phyloP scores from a whole-genome alignment of 139 green algal genomes.

The Medakamo hakoo region DNA sequence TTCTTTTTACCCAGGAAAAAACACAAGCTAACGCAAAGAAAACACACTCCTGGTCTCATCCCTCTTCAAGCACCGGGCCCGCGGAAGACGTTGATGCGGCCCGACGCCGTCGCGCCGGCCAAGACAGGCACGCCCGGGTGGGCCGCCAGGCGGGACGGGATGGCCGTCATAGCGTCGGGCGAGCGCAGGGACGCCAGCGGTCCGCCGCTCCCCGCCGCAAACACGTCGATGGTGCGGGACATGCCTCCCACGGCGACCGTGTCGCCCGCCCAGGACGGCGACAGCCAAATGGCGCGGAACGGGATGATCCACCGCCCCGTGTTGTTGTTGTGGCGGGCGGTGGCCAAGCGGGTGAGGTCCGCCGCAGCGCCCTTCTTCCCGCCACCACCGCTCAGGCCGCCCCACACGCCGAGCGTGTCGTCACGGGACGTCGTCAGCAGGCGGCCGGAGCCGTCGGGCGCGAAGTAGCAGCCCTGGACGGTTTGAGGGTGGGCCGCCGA shows the following conservation, averaged over 20 bases:
- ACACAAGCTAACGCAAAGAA: too few relatives aligned
- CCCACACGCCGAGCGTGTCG: constrained; percentile 50
- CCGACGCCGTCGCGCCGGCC: neutral
- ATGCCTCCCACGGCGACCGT: neutral
- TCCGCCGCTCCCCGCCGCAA: neutral
- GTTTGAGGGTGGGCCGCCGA: constrained; percentile 22
- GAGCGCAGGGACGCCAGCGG: too few relatives aligned
- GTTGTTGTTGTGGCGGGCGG: constrained; percentile 41
- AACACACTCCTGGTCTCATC: too few relatives aligned
- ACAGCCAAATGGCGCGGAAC: constrained; percentile 25
- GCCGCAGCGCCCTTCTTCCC: constrained; percentile 8
- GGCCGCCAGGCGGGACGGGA: neutral
- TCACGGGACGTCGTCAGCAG: constrained; percentile 45
- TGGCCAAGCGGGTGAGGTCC: neutral
- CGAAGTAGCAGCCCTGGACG: constrained; percentile 48
- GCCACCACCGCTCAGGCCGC: too few relatives aligned
- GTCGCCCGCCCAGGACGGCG: neutral
- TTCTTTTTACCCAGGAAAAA: too few relatives aligned
- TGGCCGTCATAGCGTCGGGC: neutral
- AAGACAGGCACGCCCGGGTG: neutral
- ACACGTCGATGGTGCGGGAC: neutral
- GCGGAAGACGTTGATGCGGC: neutral
- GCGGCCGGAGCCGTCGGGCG: constrained; percentile 35
- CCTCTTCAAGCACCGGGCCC: too few relatives aligned
- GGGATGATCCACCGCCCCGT: constrained; percentile 38